A percentile compares a stretch with the other conserved stretches of the same genome.
These are phyloP conservation scores for bread wheat (Triticum aestivum) DNA, from an alignment of 176 grass and related monocot genomes.

Conservation along the genomic window IWGSC_CS_RefSeq_v2.1 NC_057809.1:550527661-550528160, in stretches of 20 bases:
- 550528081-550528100: constrained; percentile 55
- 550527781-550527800: constrained; percentile 65
- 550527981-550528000: constrained; percentile 83
- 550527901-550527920: constrained; percentile 81
- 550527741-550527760: constrained; percentile 76
- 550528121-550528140: constrained; percentile 22
- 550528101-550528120: constrained; percentile 29
- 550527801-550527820: constrained; percentile 68
- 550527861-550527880: constrained; percentile 78
- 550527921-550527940: constrained; percentile 96
- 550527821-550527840: constrained; percentile 80
- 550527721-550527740: constrained; percentile 39
- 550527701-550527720: constrained; percentile 37
- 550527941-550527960: constrained; percentile 81
- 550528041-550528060: constrained; percentile 64
- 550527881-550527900: constrained; percentile 83
- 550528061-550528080: constrained; percentile 72
- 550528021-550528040: constrained; percentile 84
- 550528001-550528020: constrained; percentile 92
- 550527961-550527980: constrained; percentile 85
- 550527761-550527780: constrained; percentile 74
- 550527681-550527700: constrained; percentile 65
- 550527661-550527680: constrained; percentile 75
- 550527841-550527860: constrained; percentile 85
- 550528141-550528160: constrained; percentile 38